Percentiles rank a stretch among this genome's conserved stretches.
Evolutionary conservation across 352 stramenopile species (phyloP).

Genomic region (Pythium myriotylum): DNA sequence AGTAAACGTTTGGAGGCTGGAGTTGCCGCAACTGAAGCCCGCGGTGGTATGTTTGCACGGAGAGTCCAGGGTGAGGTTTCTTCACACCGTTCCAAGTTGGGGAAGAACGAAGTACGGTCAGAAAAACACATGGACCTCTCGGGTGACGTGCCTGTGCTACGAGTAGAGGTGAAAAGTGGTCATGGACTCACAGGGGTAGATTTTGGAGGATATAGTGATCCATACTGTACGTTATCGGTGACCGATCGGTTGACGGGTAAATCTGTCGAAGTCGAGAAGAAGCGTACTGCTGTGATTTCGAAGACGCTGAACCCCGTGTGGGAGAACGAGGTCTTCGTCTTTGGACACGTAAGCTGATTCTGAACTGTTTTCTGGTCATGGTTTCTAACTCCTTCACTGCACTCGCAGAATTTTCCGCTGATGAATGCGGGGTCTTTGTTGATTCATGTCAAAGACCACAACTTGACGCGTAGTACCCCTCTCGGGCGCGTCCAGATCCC

Average conservation of each 20-base stretch:
- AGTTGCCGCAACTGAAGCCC: slow-evolving; percentile 37
- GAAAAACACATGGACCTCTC: slow-evolving; percentile 41
- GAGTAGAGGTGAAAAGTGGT: slow-evolving; percentile 60
- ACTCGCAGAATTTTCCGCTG: slow-evolving; percentile 46
- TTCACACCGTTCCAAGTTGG: slow-evolving; percentile 47
- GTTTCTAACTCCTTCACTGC: too few species aligned
- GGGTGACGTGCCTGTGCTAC: slow-evolving; percentile 39
- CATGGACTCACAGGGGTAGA: slow-evolving; percentile 62
- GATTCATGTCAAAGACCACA: slow-evolving; percentile 79
- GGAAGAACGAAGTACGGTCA: slow-evolving; percentile 61
- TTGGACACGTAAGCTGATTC: slow-evolving; percentile 53
- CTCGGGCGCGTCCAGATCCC: slow-evolving; percentile 70
- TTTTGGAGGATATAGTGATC: slow-evolving; percentile 70
- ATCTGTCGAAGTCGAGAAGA: slow-evolving; percentile 62
- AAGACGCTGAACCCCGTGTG: slow-evolving; percentile 77
- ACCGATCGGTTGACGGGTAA: slow-evolving; percentile 55
- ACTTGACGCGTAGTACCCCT: slow-evolving; percentile 67
- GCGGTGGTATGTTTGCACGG: slow-evolving; percentile 52
- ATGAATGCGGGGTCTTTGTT: slow-evolving; percentile 46
- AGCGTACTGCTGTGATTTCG: slow-evolving; percentile 62
- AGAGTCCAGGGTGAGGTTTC: slow-evolving; percentile 61
- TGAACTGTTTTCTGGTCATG: too few species aligned
- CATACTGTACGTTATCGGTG: slow-evolving; percentile 69
- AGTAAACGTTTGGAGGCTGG: slow-evolving; percentile 47
- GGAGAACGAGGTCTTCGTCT: slow-evolving; percentile 61